Evolutionary conservation across 495 filamentous ascomycete species (phyloP), one percentile per base, ranked within the genome.

Genomic region (Aspergillus nidulans): DNA sequence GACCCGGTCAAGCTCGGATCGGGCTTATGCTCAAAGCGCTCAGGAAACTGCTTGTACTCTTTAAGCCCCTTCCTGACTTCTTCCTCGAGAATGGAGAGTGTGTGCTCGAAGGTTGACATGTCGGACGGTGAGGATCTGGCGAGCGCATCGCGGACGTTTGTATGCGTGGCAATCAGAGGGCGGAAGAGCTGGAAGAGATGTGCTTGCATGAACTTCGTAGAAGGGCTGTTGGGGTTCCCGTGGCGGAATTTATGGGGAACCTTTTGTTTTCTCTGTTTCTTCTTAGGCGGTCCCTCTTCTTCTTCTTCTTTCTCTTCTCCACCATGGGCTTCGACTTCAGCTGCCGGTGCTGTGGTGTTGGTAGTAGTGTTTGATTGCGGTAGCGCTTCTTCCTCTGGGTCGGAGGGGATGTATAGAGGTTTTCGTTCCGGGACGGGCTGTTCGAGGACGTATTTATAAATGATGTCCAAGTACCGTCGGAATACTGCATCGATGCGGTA

Each of bases 101-200:
- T 83, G 6, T 81, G 75, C 63, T 97, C 94, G 59, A 87, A 91
- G 4, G 81, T 81, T 0, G 73, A 56, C 62, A 86, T 84, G 49
- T 95, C 85, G 34, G 86, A 85, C 1, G 81, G 75, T 12, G 77
- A 68, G 9, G 80, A 80, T 32, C 69, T 74, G 4, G 89, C 92
- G 6, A 99, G 81, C 1, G 85, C 78, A 67, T 96, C 87, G 4
- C 95, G 84, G 41, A 99, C 84, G 60, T 91, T 77, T 24, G 85
- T 87, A 66, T 96, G 88, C 30, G 71, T 78, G 0, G 84, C 71
- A 36, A 97, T 81, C 44, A 97, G 81, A 3, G 91, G 80, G 4
- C 92, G 84, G 8, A 96, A 83, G 21, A 99, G 78, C 65, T 95
- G 87, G 76, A 99, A 99, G 32, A 96, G 80, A 70, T 99, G 94